Base-by-base conservation (phyloP, 2,329 filamentous ascomycete genomes). In the Calonectria honghensis region DNA sequence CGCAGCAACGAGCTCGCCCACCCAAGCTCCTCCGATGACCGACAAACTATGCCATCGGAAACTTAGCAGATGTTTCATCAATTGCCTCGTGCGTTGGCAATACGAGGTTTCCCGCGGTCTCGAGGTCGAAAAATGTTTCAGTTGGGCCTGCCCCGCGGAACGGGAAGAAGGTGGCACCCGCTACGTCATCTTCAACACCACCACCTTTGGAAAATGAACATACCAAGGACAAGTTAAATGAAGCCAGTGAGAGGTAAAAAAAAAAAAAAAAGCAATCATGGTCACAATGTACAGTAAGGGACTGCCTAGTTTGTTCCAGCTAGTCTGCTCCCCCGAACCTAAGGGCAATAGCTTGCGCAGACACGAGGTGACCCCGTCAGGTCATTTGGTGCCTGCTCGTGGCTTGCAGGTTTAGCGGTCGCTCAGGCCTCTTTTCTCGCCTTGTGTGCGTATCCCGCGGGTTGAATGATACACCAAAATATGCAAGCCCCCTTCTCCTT, bases 111-210 rank as follows among this genome's bases (percentile, higher is more conserved):
- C 52, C 10, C 4, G 45, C 18, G 24, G 32, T 18, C 14, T 37
- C 10, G 11, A n/a, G 13, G 24, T 41, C 1, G 27, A 29, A 18
- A 63, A 18, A 6, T 63, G 57, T 63, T 29, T 63, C 57, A 41
- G 35, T 41, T 20, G 45, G 57, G 6, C 31, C 20, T 16, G 20
- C 32, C 54, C 37, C 29, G 41, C 41, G 37, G 54, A 39, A 16
- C 32, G 54, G 54, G 24, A 24, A 24, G 24, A 24, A 24, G 24
- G 24, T 24, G 24, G 24, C 32, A 10, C 32, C 32, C 32, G 11
- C 57, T 39, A 24, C 57, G 57, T 41, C n/a, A 63, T 63, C 37
- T 24, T 27, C 57, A 63, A 29, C 35, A 41, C 57, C 57, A 6
- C 10, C 24, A 24, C 5, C 27, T 10, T 27, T 24, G 20, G 45